Evolutionary conservation across 108 stramenopile species (phyloP).

Genomic region (Aurantiochytrium sp.): DNA sequence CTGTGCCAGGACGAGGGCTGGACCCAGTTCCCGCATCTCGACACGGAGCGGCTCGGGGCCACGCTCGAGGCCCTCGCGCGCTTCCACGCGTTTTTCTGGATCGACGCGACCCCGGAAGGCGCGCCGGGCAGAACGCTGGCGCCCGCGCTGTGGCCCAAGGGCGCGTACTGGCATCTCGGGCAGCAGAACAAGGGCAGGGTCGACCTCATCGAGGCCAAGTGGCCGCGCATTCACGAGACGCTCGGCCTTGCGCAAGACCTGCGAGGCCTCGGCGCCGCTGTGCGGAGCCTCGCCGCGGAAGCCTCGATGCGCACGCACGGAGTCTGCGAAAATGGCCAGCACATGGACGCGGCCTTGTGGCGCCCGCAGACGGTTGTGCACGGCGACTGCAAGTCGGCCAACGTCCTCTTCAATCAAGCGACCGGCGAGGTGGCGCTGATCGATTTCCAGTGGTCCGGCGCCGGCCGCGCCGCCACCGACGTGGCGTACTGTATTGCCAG

Average conservation of each 20-base stretch:
- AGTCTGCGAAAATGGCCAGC: slow-evolving; percentile 34
- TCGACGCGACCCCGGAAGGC: slow-evolving; percentile 39
- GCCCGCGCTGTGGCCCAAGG: slow-evolving; percentile 55
- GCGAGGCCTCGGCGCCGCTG: neutral
- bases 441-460: slow-evolving; percentile 71
- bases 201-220: slow-evolving; percentile 52
- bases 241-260: slow-evolving; percentile 36
- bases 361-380: slow-evolving; percentile 63
- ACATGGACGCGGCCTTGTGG: neutral
- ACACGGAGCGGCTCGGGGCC: slow-evolving; percentile 41
- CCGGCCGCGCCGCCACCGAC: slow-evolving; percentile 68
- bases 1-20: slow-evolving; percentile 57
- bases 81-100: slow-evolving; percentile 71
- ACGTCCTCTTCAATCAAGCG: slow-evolving; percentile 53
- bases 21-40: slow-evolving; percentile 59
- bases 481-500: slow-evolving; percentile 62
- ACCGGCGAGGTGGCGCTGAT: slow-evolving; percentile 60
- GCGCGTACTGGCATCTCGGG: slow-evolving; percentile 63
- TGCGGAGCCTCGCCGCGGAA: neutral
- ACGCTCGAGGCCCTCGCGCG: slow-evolving; percentile 57
- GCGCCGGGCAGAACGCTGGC: slow-evolving; percentile 19
- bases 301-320: slow-evolving; percentile 54
- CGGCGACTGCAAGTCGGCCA: slow-evolving; percentile 70
- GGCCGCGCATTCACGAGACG: slow-evolving; percentile 36
- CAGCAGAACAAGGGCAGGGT: slow-evolving; percentile 58